These are phyloP conservation scores for Chytridium lagenaria DNA, from an alignment of 371 early-diverging fungal species.

Conservation along the genomic window DNA sequence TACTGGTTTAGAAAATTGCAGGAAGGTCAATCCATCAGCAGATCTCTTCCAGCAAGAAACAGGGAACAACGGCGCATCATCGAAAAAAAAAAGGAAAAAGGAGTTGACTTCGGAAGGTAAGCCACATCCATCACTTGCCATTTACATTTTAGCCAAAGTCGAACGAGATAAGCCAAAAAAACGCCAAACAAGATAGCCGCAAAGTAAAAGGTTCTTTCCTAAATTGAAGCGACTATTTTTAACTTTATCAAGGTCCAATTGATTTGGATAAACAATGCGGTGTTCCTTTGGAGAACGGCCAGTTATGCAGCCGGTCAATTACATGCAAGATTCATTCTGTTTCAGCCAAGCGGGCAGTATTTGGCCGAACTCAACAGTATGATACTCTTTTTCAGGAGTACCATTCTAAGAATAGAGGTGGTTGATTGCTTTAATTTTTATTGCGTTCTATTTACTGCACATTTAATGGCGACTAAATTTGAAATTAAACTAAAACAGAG, in stretches of 20 bases:
- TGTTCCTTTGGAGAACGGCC: constrained; percentile 38
- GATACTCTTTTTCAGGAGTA: constrained; percentile 44
- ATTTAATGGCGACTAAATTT: neutral
- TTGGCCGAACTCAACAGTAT: constrained; percentile 47
- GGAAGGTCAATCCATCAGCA: constrained; percentile 15
- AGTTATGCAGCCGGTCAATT: constrained; percentile 49
- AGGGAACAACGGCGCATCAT: neutral
- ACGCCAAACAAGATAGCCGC: constrained; percentile 4
- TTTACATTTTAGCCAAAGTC: constrained; percentile 8
- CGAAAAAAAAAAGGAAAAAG: neutral
- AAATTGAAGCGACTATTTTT: neutral
- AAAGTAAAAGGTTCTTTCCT: constrained; percentile 4
- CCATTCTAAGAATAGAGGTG: constrained; percentile 31
- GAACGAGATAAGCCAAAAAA: constrained; percentile 9
- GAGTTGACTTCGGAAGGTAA: neutral
- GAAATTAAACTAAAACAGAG: neutral
- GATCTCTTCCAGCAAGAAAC: constrained; percentile 22
- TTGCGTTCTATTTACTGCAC: neutral
- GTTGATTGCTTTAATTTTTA: neutral
- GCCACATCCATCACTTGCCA: neutral
- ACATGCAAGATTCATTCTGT: constrained; percentile 59
- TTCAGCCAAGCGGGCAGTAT: constrained; percentile 45
- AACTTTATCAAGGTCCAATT: constrained; percentile 31
- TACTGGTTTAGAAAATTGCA: constrained; percentile 24
- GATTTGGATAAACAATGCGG: constrained; percentile 56